Evolutionary conservation across 2,329 filamentous ascomycete genomes (phyloP).

Genomic region (Diaporthe sp.): DNA sequence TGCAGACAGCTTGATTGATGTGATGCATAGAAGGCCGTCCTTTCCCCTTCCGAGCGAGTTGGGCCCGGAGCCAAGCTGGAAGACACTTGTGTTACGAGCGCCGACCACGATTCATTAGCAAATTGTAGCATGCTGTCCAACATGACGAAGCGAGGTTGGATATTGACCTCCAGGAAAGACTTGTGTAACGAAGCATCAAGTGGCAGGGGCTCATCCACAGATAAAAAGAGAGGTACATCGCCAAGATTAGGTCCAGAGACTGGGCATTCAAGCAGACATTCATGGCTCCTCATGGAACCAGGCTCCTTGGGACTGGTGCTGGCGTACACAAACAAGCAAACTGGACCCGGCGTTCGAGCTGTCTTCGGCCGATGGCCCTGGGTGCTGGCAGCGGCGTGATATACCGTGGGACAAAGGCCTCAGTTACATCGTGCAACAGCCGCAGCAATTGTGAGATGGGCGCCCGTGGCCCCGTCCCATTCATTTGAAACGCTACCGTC

Average conservation of each 20-base stretch:
- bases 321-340: neutral
- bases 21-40: neutral
- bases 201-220: neutral
- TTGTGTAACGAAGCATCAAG: neutral
- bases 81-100: neutral
- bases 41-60: neutral
- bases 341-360: no score
- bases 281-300: neutral
- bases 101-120: neutral
- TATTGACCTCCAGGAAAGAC: neutral
- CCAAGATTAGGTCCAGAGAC: neutral
- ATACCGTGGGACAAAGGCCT: neutral
- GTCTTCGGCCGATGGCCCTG: neutral
- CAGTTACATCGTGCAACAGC: neutral
- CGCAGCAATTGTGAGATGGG: neutral
- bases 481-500: neutral
- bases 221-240: neutral
- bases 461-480: neutral
- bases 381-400: neutral
- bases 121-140: slow-evolving; percentile 20
- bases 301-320: neutral
- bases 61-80: neutral
- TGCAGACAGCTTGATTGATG: neutral
- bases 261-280: neutral
- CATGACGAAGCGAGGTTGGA: slow-evolving; percentile 15